These are phyloP conservation scores for Uromyces viciae-fabae DNA, from an alignment of 1,284 basidiomycete genomes.

Conservation along the genomic window DNA sequence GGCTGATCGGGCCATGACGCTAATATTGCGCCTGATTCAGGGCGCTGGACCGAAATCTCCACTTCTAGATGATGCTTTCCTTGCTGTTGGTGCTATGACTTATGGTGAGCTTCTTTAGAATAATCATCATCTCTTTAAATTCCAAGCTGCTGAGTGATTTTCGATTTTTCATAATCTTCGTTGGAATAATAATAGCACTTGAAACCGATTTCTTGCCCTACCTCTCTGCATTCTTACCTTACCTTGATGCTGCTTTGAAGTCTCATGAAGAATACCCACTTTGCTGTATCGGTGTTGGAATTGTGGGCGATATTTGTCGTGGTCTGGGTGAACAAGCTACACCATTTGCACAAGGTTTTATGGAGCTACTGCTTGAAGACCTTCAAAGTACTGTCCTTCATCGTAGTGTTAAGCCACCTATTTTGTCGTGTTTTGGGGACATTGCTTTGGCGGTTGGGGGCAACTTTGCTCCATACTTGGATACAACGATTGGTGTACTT, in stretches of 20 bases:
- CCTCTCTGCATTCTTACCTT: constrained; percentile 82
- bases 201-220: constrained; percentile 83
- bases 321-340: constrained; percentile 78
- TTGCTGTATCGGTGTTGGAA: constrained; percentile 89
- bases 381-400: constrained; percentile 85
- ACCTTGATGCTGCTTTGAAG: constrained; percentile 81
- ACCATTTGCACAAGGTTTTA: constrained; percentile 80
- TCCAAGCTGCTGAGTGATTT: neutral
- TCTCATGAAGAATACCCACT: constrained; percentile 92
- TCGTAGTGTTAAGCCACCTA: constrained; percentile 91
- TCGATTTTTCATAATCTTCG: constrained; percentile 20
- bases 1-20: constrained; percentile 92
- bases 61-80: constrained; percentile 93
- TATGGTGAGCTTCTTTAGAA: constrained; percentile 59
- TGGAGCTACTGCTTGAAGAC: constrained; percentile 85
- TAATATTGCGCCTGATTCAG: constrained; percentile 78
- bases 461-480: constrained; percentile 81
- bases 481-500: constrained; percentile 84
- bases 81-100: constrained; percentile 85
- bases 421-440: constrained; percentile 92
- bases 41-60: constrained; percentile 86
- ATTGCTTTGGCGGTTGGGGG: constrained; percentile 85
- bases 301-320: constrained; percentile 91
- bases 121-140: neutral
- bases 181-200: constrained; percentile 65